phyloP scores from a whole-genome alignment of 208 protist genomes.

The Angomonas ambiguus region DNA sequence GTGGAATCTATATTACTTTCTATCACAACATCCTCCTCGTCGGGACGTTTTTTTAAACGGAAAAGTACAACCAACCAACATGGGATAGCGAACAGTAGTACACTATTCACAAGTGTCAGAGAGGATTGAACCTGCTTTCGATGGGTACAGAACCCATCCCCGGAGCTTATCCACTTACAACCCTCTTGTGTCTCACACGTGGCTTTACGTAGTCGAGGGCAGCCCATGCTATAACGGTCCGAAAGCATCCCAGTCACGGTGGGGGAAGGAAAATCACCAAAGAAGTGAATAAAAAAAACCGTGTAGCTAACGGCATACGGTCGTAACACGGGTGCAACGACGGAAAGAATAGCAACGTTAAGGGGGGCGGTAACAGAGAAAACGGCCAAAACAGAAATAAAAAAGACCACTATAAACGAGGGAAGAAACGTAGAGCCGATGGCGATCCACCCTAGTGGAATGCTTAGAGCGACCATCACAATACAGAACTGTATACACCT shows the following conservation, averaged over 20 bases:
- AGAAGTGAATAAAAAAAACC: constrained; percentile 83
- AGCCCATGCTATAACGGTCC: constrained; percentile 46
- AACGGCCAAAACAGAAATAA: constrained; percentile 43
- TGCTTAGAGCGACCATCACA: constrained; percentile 36
- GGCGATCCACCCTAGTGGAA: constrained; percentile 43
- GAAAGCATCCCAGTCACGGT: constrained; percentile 65
- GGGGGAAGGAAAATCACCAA: constrained; percentile 88
- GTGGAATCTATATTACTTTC: no score
- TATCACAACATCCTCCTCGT: no score
- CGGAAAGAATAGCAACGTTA: constrained; percentile 64
- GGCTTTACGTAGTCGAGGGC: constrained; percentile 11
- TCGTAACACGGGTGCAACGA: constrained; percentile 54
- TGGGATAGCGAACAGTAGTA: constrained; percentile 41
- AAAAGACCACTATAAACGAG: constrained; percentile 36
- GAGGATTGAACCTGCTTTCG: constrained; percentile 68
- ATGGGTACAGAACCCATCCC: constrained; percentile 29
- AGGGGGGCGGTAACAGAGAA: constrained; percentile 80
- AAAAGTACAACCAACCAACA: constrained; percentile 47
- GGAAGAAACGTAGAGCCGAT: constrained; percentile 24
- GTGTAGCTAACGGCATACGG: constrained; percentile 83
- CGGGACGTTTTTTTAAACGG: constrained; percentile 18
- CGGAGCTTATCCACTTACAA: constrained; percentile 40
- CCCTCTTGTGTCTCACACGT: constrained; percentile 8
- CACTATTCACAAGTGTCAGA: constrained; percentile 55
- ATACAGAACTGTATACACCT: constrained; percentile 57